Evolutionary conservation across 139 green algal genomes (phyloP).

Genomic region (Coelastrella sp.): DNA sequence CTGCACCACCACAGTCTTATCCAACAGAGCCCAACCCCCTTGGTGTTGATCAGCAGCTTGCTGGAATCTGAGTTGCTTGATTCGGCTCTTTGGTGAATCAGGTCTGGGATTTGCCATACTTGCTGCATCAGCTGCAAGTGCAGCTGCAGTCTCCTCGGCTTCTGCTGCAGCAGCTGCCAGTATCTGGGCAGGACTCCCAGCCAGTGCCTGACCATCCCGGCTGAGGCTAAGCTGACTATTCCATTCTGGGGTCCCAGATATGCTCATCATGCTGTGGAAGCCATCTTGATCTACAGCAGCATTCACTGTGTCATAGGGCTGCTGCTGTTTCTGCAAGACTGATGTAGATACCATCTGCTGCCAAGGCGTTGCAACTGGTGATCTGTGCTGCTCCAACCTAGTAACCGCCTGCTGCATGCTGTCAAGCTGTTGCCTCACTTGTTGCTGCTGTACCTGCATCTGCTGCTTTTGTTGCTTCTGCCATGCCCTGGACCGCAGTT

Average conservation of each 20-base stretch:
- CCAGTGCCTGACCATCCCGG: neutral
- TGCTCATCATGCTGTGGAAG: too few relatives aligned
- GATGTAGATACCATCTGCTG: too few relatives aligned
- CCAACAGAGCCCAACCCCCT: too few relatives aligned
- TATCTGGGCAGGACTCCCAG: constrained; percentile 3
- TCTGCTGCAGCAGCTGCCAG: constrained; percentile 17
- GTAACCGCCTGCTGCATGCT: neutral
- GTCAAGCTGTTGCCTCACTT: neutral
- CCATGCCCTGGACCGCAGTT: neutral
- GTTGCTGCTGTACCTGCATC: neutral
- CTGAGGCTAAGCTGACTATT: too few relatives aligned
- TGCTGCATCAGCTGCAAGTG: neutral
- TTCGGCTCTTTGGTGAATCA: neutral
- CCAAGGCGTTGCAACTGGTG: too few relatives aligned
- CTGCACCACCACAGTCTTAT: too few relatives aligned
- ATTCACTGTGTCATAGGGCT: too few relatives aligned
- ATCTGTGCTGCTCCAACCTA: neutral
- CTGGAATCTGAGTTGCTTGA: neutral
- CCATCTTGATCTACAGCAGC: too few relatives aligned
- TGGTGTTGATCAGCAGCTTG: neutral
- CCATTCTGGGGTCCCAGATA: too few relatives aligned
- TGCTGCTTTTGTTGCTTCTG: constrained; percentile 1
- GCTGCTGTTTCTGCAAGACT: neutral
- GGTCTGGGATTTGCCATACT: neutral
- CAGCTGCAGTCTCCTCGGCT: neutral